Base-by-base conservation (phyloP, 2,329 filamentous ascomycete genomes). In the Dactylonectria macrodidyma region DNA sequence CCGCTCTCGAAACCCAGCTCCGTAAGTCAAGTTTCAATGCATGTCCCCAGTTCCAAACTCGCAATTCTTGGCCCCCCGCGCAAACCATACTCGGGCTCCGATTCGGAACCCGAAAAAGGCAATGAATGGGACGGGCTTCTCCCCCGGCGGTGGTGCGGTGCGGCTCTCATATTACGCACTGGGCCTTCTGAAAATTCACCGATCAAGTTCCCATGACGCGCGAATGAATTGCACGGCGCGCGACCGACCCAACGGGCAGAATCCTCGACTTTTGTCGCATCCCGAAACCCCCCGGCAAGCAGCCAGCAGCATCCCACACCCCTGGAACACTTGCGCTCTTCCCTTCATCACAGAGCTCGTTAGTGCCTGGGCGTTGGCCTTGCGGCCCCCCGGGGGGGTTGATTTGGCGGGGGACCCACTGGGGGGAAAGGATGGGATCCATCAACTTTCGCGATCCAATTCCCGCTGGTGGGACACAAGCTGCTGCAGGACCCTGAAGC, bases 361-460 rank as follows among this genome's bases (percentile, higher is more conserved):
- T 16, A 8, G 41, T 44, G 41, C 41, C 16, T 44, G 41, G 41
- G 26, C 26, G 26, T 7, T 30, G 26, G 26, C 26, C 26, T 30
- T 30, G 26, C 26, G 26, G 12, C 12, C 38, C 38, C 41, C 41
- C 38, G 52, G 55, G 55, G 48, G 55, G 38, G 56, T 59, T 65
- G 62, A 64, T 64, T 64, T 44, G 62, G 62, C 62, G 62, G 62
- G 62, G 62, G 62, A 36, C 61, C 64, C 64, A 66, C 64, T 66
- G 38, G 58, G 61, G 26, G 26, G 19, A 19, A 19, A 19, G 19
- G 26, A 30, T 44, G 3, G 14, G 14, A 44, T 44, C 41, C 41
- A 44, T 44, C 41, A 44, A 48, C 46, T n/a, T 52, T 52, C 30
- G 50, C 50, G 50, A 54, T 54, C 30, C 51, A 54, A 54, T 54